Evolutionary conservation across 1,284 basidiomycete species (phyloP).

Genomic region (Rhodotorula sp.): DNA sequence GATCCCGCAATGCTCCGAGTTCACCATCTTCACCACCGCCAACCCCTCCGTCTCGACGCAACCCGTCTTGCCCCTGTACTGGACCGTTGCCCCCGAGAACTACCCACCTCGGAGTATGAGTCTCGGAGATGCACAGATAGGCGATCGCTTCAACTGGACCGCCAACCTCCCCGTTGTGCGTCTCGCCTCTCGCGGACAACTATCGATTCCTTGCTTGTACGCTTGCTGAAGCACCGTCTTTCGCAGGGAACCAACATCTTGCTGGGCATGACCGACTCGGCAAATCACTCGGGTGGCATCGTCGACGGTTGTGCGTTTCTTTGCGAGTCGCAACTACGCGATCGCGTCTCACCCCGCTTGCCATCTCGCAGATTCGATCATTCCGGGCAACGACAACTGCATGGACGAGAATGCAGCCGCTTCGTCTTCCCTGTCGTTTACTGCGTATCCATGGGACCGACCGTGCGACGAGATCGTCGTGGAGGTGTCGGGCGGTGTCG

Average conservation of each 20-base stretch:
- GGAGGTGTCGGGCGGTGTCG: slow-evolving; percentile 10
- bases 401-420: not conserved
- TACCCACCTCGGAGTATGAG: not conserved
- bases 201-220: not conserved
- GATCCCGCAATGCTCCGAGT: slow-evolving; percentile 23
- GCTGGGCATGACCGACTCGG: slow-evolving; percentile 36
- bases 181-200: not conserved
- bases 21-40: slow-evolving; percentile 14
- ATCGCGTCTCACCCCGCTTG: too few relatives aligned
- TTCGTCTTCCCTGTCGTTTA: not conserved
- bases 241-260: slow-evolving; percentile 25
- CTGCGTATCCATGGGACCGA: slow-evolving; percentile 4
- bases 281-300: slow-evolving; percentile 27
- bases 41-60: slow-evolving; percentile 3
- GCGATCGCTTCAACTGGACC: slow-evolving; percentile 17
- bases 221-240: not conserved
- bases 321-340: not conserved
- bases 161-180: slow-evolving; percentile 19
- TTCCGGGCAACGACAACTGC: slow-evolving; percentile 18
- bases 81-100: slow-evolving; percentile 13
- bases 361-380: slow-evolving; percentile 18
- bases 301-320: slow-evolving; percentile 26
- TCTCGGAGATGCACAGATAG: not conserved
- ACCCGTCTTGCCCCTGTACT: slow-evolving; percentile 17
- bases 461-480: slow-evolving; percentile 32